Percentiles rank a stretch among this genome's conserved stretches.
Conservation (phyloP, 345 rosid genomes). For the Rubroshorea leprosula region DNA sequence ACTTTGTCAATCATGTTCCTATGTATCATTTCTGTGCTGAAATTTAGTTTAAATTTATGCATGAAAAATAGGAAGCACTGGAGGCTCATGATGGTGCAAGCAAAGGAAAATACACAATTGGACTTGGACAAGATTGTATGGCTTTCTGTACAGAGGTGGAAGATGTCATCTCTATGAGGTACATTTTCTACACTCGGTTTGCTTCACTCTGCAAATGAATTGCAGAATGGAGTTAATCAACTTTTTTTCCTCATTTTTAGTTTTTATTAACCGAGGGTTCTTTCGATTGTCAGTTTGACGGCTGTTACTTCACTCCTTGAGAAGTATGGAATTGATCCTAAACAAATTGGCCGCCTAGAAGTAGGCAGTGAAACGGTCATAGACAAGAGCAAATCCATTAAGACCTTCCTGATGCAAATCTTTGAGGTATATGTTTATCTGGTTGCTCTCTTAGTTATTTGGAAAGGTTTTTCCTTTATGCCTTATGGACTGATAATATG, state of each 20-base stretch:
- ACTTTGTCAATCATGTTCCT: background rate
- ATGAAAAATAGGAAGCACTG: constrained; percentile 57
- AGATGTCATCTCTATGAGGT: constrained; percentile 99
- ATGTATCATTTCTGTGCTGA: too few relatives aligned
- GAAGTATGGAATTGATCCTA: constrained; percentile 86
- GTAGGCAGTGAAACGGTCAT: constrained; percentile 99
- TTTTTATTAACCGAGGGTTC: background rate
- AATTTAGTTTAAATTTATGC: background rate
- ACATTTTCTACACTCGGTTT: background rate
- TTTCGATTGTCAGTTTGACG: constrained; percentile 55
- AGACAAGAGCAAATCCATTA: constrained; percentile 98
- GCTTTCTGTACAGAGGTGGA: constrained; percentile 96
- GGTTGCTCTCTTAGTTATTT: background rate
- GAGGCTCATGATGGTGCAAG: constrained; percentile 97
- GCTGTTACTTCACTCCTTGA: constrained; percentile 86
- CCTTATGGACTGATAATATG: background rate
- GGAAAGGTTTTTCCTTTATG: background rate
- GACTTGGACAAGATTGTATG: constrained; percentile 98
- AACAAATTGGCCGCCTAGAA: constrained; percentile 91
- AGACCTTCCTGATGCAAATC: constrained; percentile 96
- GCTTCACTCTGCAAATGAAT: constrained; percentile 4
- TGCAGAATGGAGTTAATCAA: too few relatives aligned
- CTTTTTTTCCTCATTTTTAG: background rate
- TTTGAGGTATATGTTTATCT: constrained; percentile 66
- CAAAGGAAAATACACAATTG: constrained; percentile 97